These are phyloP conservation scores for Claviceps maximensis DNA, from an alignment of 2,329 filamentous ascomycete genomes.

Conservation along the genomic window DNA sequence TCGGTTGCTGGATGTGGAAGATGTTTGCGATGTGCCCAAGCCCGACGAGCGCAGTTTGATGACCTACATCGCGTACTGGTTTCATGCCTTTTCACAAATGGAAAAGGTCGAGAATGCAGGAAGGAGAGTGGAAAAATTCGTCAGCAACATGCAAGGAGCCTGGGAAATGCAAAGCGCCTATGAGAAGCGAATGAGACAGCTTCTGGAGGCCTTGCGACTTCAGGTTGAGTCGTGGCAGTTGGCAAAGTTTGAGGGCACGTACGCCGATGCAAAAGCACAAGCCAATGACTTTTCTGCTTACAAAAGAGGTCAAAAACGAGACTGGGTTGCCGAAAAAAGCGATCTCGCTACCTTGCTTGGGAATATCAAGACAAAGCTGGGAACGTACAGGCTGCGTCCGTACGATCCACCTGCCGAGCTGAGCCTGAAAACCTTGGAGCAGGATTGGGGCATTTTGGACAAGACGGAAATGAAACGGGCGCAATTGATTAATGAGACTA, in stretches of 20 bases:
- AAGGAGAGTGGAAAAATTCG: constrained; percentile 91
- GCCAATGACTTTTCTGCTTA: constrained; percentile 71
- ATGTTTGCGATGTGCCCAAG: constrained; percentile 92
- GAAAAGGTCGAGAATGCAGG: constrained; percentile 97
- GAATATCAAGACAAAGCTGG: constrained; percentile 98
- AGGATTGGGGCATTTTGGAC: constrained; percentile 67
- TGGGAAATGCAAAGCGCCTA: constrained; percentile 99
- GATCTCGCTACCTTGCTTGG: constrained; percentile 85
- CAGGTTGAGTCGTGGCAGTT: constrained; percentile 67
- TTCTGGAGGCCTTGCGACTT: constrained; percentile 60
- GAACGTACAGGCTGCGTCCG: constrained; percentile 79
- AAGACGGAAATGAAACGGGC: constrained; percentile 77
- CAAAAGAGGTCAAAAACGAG: constrained; percentile 79
- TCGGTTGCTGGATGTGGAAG: constrained; percentile 88
- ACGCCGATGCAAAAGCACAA: constrained; percentile 82
- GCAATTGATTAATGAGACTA: constrained; percentile 94
- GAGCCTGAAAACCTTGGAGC: constrained; percentile 67
- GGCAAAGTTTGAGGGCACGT: constrained; percentile 79
- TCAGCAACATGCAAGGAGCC: constrained; percentile 96
- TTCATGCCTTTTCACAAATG: constrained; percentile 98
- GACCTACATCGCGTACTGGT: constrained; percentile 99
- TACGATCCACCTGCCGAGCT: constrained; percentile 84
- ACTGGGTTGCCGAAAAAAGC: constrained; percentile 96
- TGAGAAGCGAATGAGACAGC: constrained; percentile 75
- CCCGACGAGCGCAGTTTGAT: constrained; percentile 94